Percentiles rank a stretch among this genome's conserved stretches.
Conservation (phyloP, 2,329 filamentous ascomycete genomes). For the Elsinoe ampelina region DNA sequence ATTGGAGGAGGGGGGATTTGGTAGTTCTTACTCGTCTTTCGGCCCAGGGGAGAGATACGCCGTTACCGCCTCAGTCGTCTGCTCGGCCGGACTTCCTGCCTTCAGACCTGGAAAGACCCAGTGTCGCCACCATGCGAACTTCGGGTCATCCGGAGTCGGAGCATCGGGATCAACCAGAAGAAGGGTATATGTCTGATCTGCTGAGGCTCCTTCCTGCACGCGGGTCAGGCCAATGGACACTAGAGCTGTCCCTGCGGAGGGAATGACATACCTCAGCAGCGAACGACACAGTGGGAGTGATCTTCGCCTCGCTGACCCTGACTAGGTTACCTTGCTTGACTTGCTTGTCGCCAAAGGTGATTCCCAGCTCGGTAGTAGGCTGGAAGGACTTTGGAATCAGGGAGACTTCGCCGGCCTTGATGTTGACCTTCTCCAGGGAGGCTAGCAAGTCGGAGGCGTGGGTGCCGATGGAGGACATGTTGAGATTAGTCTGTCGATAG, state of each 20-base stretch:
- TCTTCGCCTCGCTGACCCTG: constrained; percentile 3
- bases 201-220: background rate
- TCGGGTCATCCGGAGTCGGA: constrained; percentile 46
- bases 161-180: constrained; percentile 47
- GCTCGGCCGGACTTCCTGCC: constrained; percentile 5
- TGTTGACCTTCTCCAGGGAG: background rate
- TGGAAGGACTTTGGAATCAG: background rate
- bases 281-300: background rate
- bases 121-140: constrained; percentile 48
- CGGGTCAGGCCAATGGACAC: background rate
- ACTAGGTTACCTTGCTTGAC: constrained; percentile 3
- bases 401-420: constrained; percentile 5
- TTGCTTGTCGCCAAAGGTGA: constrained; percentile 8
- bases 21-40: constrained; percentile 26
- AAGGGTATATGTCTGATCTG: constrained; percentile 33
- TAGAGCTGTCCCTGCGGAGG: background rate
- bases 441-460: background rate
- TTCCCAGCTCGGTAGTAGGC: background rate
- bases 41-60: constrained; percentile 27
- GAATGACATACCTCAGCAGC: background rate
- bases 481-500: background rate
- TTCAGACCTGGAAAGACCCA: constrained; percentile 36
- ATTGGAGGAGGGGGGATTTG: too few species aligned
- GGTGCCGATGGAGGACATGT: background rate
- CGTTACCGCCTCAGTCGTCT: constrained; percentile 23